These are phyloP conservation scores for Aspergillus persii DNA, from an alignment of 2,329 filamentous ascomycete genomes.

Conservation along the genomic window DNA sequence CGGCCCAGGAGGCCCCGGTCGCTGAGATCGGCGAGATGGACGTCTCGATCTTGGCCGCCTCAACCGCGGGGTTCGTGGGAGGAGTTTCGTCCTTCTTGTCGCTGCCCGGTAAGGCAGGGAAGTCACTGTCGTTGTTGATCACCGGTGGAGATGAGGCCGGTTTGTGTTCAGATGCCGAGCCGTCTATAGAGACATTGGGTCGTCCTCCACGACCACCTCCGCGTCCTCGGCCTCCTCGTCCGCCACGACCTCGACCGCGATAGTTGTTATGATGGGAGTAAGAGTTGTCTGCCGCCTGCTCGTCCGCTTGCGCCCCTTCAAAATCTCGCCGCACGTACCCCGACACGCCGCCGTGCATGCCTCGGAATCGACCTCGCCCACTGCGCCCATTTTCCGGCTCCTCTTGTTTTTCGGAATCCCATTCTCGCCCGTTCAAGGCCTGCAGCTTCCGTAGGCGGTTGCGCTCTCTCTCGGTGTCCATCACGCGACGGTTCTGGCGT, in stretches of 20 bases:
- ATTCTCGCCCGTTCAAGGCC: slow-evolving; percentile 58
- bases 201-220: slow-evolving; percentile 25
- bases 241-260: slow-evolving; percentile 32
- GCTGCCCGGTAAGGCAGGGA: slow-evolving; percentile 34
- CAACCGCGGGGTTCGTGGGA: slow-evolving; percentile 5
- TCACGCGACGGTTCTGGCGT: slow-evolving; percentile 51
- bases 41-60: slow-evolving; percentile 24
- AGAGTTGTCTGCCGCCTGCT: slow-evolving; percentile 7
- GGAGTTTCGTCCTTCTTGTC: slow-evolving; percentile 18
- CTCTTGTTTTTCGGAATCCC: slow-evolving; percentile 61
- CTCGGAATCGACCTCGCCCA: slow-evolving; percentile 46
- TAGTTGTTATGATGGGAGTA: slow-evolving; percentile 15
- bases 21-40: slow-evolving; percentile 27
- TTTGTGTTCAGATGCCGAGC: slow-evolving; percentile 15
- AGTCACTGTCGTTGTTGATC: slow-evolving; percentile 33
- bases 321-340: slow-evolving; percentile 33
- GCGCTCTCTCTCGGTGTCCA: slow-evolving; percentile 62
- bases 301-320: slow-evolving; percentile 18
- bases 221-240: slow-evolving; percentile 28
- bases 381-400: slow-evolving; percentile 50
- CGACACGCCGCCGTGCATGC: slow-evolving; percentile 52
- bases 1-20: slow-evolving; percentile 31
- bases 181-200: slow-evolving; percentile 20
- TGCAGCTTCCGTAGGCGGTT: slow-evolving; percentile 60
- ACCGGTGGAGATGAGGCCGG: slow-evolving; percentile 18